These are phyloP conservation scores for Tubosaeta brunneosetosa DNA, from an alignment of 768 basidiomycete genomes.

Conservation along the genomic window DNA sequence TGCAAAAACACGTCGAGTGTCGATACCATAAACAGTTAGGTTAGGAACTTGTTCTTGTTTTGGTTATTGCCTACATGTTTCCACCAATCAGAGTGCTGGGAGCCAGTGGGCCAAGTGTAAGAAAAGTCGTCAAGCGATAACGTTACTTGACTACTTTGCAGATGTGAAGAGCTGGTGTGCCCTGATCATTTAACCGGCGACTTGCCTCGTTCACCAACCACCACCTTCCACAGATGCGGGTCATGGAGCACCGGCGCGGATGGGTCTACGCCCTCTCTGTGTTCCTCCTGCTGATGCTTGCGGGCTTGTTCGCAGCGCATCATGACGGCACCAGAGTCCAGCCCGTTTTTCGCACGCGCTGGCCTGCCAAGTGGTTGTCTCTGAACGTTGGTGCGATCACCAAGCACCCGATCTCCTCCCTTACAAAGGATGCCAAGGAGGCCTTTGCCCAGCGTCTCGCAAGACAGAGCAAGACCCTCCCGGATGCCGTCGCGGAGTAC, in stretches of 20 bases:
- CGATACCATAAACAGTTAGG: too few relatives aligned
- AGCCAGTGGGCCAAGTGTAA: too few relatives aligned
- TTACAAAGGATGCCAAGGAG: constrained; percentile 82
- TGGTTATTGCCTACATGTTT: too few relatives aligned
- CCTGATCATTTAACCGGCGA: too few relatives aligned
- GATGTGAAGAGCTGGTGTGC: too few relatives aligned
- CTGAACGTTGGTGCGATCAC: constrained; percentile 1
- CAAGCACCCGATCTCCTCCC: constrained; percentile 75
- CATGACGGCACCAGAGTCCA: constrained; percentile 9
- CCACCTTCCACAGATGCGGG: neutral
- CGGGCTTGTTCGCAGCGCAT: constrained; percentile 42
- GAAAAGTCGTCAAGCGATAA: too few relatives aligned
- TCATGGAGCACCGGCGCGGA: neutral
- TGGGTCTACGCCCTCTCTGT: neutral
- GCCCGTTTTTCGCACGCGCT: neutral
- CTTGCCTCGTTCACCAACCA: neutral
- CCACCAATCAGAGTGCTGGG: too few relatives aligned
- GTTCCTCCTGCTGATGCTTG: constrained; percentile 40
- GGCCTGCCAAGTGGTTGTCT: constrained; percentile 20
- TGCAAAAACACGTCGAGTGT: too few relatives aligned
- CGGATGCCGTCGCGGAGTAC: constrained; percentile 80
- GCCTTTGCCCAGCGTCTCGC: constrained; percentile 61
- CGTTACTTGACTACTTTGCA: too few relatives aligned
- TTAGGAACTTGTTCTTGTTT: too few relatives aligned
- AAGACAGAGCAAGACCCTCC: constrained; percentile 75